These are phyloP conservation scores for Calonectria multiphialidica DNA, from an alignment of 2,329 filamentous ascomycete genomes.

Conservation along the genomic window DNA sequence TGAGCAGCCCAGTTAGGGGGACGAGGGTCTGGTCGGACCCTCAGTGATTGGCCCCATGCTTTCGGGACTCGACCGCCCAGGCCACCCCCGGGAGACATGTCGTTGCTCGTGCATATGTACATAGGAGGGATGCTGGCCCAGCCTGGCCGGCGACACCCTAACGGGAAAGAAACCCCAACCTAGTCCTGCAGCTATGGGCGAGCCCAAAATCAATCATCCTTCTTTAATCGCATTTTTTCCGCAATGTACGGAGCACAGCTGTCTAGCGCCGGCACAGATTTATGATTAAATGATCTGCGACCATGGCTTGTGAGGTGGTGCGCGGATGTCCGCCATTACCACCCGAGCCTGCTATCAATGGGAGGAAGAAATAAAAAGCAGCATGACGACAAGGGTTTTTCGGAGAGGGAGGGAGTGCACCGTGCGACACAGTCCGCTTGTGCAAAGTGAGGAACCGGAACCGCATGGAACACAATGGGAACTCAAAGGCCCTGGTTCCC, in stretches of 20 bases:
- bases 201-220: neutral
- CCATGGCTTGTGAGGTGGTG: conserved; percentile 28
- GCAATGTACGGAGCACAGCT: neutral
- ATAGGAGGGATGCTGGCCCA: conserved; percentile 11
- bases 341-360: conserved; percentile 23
- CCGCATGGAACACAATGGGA: conserved; percentile 13
- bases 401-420: conserved; percentile 25
- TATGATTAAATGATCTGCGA: conserved; percentile 34
- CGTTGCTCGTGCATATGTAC: conserved; percentile 24
- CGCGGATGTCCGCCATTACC: conserved; percentile 31
- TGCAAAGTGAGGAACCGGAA: conserved; percentile 15
- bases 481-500: conserved; percentile 19
- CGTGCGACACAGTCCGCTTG: conserved; percentile 22
- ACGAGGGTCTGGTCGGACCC: conserved; percentile 17
- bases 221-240: conserved; percentile 2
- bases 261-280: conserved; percentile 1
- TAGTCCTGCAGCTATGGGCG: neutral
- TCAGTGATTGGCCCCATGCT: conserved; percentile 27
- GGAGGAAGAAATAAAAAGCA: conserved; percentile 19
- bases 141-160: conserved; percentile 12
- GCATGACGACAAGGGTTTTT: conserved; percentile 30
- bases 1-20: conserved; percentile 25
- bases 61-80: conserved; percentile 22
- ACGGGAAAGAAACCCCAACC: conserved; percentile 16
- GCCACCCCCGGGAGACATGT: conserved; percentile 24